Conservation (phyloP, 805 yeast genomes). For the Hanseniaspora nectarophila region DNA sequence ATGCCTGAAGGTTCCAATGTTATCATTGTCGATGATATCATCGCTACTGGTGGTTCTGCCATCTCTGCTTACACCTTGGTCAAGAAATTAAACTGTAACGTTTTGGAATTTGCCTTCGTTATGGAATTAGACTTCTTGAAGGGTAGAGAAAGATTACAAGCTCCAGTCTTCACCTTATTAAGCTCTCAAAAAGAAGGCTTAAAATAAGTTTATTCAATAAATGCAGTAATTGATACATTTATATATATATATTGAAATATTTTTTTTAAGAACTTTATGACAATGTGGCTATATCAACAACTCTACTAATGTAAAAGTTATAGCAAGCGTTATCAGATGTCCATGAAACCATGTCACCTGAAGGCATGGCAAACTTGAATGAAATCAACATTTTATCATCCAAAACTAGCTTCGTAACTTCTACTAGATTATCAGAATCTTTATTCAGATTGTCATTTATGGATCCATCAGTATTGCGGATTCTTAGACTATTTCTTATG, state of each 20-base stretch:
- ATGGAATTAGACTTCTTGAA: slow-evolving; percentile 91
- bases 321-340: slow-evolving; percentile 1
- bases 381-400: neutral
- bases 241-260: too few species aligned
- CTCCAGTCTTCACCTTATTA: slow-evolving; percentile 81
- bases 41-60: slow-evolving; percentile 98
- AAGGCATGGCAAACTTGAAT: slow-evolving; percentile 3
- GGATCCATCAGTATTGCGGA: neutral
- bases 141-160: slow-evolving; percentile 77
- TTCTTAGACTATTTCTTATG: neutral
- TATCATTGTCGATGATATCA: slow-evolving; percentile 84
- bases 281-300: neutral
- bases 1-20: slow-evolving; percentile 73
- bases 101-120: slow-evolving; percentile 73
- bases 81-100: slow-evolving; percentile 50
- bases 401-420: neutral
- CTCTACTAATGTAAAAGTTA: neutral
- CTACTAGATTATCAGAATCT: neutral
- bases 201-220: slow-evolving; percentile 19
- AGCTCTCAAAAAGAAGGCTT: slow-evolving; percentile 60
- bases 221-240: neutral
- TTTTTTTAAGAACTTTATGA: neutral
- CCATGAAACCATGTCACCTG: slow-evolving; percentile 12
- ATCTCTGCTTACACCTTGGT: slow-evolving; percentile 83
- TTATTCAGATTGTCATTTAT: neutral